phyloP scores from a whole-genome alignment of 2,329 filamentous ascomycete species.

The Neobulgaria alba region DNA sequence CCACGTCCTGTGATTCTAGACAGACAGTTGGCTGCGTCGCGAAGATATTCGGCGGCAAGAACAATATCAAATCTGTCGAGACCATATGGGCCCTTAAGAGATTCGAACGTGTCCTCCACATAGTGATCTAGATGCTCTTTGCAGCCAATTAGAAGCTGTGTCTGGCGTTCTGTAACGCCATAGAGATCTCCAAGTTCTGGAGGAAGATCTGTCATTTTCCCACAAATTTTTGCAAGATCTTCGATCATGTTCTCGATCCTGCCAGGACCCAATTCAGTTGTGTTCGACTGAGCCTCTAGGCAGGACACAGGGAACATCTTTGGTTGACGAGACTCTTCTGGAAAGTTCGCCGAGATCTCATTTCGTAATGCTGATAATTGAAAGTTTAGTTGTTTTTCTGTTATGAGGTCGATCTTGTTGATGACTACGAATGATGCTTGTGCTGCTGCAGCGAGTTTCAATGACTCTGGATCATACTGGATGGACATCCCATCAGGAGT shows the following conservation, averaged over 20 bases:
- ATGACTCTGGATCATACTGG: constrained; percentile 45
- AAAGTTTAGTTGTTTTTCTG: constrained; percentile 17
- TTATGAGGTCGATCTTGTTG: constrained; percentile 51
- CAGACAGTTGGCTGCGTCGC: constrained; percentile 71
- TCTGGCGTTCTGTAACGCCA: constrained; percentile 84
- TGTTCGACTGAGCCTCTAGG: constrained; percentile 40
- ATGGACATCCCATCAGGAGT: constrained; percentile 30
- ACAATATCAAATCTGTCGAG: constrained; percentile 79
- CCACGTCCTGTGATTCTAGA: constrained; percentile 82
- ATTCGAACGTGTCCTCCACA: constrained; percentile 39
- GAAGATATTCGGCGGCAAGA: constrained; percentile 79
- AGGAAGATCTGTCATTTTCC: constrained; percentile 59
- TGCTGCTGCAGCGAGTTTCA: constrained; percentile 42
- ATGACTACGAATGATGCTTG: constrained; percentile 45
- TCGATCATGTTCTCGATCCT: constrained; percentile 58
- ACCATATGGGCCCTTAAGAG: no score
- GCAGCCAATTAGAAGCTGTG: constrained; percentile 69
- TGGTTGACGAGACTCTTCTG: constrained; percentile 9
- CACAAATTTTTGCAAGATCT: constrained; percentile 60
- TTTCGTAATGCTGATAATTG: no score
- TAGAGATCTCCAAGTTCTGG: constrained; percentile 73
- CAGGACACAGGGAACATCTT: constrained; percentile 64
- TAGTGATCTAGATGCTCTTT: constrained; percentile 65
- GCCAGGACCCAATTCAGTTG: constrained; percentile 43
- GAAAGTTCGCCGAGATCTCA: constrained; percentile 15